phyloP scores from a whole-genome alignment of 75 land plant genomes.

The Cunninghamia lanceolata region DNA sequence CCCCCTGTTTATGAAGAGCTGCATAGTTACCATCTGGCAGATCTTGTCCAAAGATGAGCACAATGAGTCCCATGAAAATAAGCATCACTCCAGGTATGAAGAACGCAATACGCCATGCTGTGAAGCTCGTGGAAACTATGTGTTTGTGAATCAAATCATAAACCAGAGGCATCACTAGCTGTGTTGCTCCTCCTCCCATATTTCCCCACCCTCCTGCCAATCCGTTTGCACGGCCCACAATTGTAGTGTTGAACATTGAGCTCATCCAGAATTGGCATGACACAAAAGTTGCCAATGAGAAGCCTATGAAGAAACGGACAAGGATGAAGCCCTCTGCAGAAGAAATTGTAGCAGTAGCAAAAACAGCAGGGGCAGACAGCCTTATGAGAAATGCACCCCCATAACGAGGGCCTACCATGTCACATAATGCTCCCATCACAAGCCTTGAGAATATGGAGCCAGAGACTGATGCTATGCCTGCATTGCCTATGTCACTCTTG shows the following conservation, averaged over 20 bases:
- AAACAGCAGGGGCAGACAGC: constrained; percentile 80
- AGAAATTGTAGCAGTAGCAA: constrained; percentile 62
- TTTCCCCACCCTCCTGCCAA: constrained; percentile 93
- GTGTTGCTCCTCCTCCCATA: constrained; percentile 89
- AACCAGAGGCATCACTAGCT: constrained; percentile 79
- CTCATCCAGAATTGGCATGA: constrained; percentile 98
- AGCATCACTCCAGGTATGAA: constrained; percentile 66
- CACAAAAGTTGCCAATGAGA: constrained; percentile 88
- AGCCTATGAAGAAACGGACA: constrained; percentile 82
- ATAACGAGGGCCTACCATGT: constrained; percentile 76
- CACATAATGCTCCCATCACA: constrained; percentile 84
- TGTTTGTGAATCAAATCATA: constrained; percentile 44
- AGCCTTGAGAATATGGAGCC: constrained; percentile 79
- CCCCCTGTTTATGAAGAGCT: constrained; percentile 58
- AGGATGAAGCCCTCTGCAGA: constrained; percentile 49
- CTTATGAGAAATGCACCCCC: constrained; percentile 74
- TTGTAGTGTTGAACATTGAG: constrained; percentile 76
- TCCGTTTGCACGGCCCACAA: constrained; percentile 77
- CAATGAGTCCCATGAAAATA: constrained; percentile 60
- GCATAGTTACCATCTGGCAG: constrained; percentile 71
- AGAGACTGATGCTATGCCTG: constrained; percentile 84
- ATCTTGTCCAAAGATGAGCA: constrained; percentile 71
- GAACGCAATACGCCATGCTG: constrained; percentile 78
- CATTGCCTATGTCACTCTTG: constrained; percentile 68
- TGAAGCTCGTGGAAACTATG: constrained; percentile 46